A percentile compares a stretch with the other conserved stretches of the same genome.
Evolutionary conservation across 2,329 filamentous ascomycete genomes (phyloP).

Genomic region (Tolypocladium nubicola): DNA sequence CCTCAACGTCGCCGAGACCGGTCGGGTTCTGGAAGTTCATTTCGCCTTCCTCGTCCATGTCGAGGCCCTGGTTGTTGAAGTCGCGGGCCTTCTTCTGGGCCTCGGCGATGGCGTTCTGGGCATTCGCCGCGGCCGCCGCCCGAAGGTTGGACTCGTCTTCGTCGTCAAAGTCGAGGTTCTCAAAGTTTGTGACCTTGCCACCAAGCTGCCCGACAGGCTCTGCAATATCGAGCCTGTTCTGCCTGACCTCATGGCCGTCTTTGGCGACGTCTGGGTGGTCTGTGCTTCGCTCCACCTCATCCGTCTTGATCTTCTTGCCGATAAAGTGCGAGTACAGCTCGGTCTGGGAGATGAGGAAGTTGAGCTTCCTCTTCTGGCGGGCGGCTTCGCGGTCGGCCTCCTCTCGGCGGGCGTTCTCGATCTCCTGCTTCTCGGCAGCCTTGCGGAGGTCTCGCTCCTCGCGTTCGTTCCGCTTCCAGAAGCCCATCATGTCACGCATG

Average conservation of each 20-base stretch:
- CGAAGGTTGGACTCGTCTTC: conserved; percentile 78
- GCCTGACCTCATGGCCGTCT: conserved; percentile 28
- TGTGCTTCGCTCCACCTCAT: conserved; percentile 84
- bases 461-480: conserved; percentile 98
- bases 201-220: conserved; percentile 44
- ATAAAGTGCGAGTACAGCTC: conserved; percentile 99
- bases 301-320: conserved; percentile 97
- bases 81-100: conserved; percentile 86
- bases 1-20: conserved; percentile 85
- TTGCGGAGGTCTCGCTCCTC: conserved; percentile 93
- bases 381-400: conserved; percentile 97
- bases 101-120: conserved; percentile 89
- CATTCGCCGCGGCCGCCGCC: conserved; percentile 85
- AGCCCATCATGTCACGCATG: conserved; percentile 99
- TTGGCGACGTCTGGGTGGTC: conserved; percentile 65
- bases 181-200: conserved; percentile 80
- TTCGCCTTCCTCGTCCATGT: conserved; percentile 83
- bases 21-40: conserved; percentile 99
- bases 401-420: conserved; percentile 92
- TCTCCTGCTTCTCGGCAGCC: conserved; percentile 87
- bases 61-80: conserved; percentile 68
- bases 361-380: conserved; percentile 95
- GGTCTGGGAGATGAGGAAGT: conserved; percentile 98
- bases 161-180: conserved; percentile 90
- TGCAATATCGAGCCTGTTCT: conserved; percentile 36